Conservation (phyloP, 768 basidiomycete species). For the Hydnomerulius pinastri region DNA sequence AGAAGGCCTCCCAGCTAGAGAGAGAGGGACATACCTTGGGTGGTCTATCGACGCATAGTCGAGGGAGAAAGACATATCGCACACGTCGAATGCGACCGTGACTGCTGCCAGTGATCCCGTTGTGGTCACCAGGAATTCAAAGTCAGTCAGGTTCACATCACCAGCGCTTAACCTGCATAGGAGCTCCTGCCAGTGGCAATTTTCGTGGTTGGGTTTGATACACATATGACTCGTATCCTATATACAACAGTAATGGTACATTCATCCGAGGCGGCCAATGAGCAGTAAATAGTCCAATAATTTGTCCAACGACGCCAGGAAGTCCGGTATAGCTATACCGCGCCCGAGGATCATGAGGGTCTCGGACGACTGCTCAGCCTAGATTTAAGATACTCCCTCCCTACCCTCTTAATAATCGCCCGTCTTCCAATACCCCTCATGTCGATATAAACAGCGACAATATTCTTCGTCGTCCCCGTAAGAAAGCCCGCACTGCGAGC, state of each 20-base stretch:
- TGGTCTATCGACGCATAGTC: conserved; percentile 34
- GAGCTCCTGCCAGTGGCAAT: too few relatives aligned
- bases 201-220: too few relatives aligned
- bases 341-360: neutral
- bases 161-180: too few relatives aligned
- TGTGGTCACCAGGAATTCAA: neutral
- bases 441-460: conserved; percentile 77
- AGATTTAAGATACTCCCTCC: conserved; percentile 57
- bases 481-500: conserved; percentile 58
- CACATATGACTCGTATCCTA: too few relatives aligned
- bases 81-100: neutral
- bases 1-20: neutral
- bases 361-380: conserved; percentile 21
- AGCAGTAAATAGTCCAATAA: too few relatives aligned
- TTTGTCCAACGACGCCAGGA: too few relatives aligned
- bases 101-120: neutral
- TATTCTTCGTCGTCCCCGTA: conserved; percentile 68
- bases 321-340: neutral
- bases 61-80: conserved; percentile 29
- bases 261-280: neutral
- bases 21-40: conserved; percentile 18
- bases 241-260: too few relatives aligned
- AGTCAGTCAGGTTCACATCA: too few relatives aligned
- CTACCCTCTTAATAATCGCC: conserved; percentile 65
- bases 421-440: conserved; percentile 69